A percentile compares a stretch with the other conserved stretches of the same genome.
Conservation (phyloP, 768 basidiomycete species). For the Rhodotorula toruloides region DNA sequence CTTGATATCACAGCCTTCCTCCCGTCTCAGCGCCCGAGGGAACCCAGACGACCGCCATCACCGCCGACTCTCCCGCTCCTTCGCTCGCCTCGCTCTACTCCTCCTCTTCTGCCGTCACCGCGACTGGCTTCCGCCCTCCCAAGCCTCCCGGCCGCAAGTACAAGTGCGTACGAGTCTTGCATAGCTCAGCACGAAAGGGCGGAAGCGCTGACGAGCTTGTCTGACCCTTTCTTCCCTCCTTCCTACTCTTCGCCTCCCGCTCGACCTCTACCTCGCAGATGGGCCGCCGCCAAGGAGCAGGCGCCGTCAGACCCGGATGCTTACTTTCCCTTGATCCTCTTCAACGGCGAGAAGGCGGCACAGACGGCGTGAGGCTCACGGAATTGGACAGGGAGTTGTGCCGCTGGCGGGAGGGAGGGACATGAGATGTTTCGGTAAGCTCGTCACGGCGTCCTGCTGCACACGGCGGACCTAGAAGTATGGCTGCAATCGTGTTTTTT, state of each 20-base stretch:
- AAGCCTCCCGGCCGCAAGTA: constrained; percentile 33
- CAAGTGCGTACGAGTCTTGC: background rate
- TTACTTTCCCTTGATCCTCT: constrained; percentile 31
- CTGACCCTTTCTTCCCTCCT: background rate
- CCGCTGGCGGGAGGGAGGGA: too few relatives aligned
- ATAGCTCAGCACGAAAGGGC: too few relatives aligned
- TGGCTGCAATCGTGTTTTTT: too few relatives aligned
- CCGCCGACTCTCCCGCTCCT: constrained; percentile 33
- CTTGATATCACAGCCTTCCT: constrained; percentile 20
- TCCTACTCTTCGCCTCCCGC: too few relatives aligned
- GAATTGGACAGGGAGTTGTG: too few relatives aligned
- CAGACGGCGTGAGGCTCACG: too few relatives aligned
- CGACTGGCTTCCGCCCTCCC: constrained; percentile 28
- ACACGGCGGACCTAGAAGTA: too few relatives aligned
- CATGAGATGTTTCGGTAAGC: too few relatives aligned
- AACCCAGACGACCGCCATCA: constrained; percentile 27
- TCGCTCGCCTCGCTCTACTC: constrained; percentile 36
- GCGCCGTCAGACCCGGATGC: constrained; percentile 24
- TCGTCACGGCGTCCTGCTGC: too few relatives aligned
- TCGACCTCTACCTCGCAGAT: background rate
- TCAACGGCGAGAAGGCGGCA: too few relatives aligned
- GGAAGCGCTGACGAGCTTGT: background rate
- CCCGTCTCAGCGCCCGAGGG: constrained; percentile 15
- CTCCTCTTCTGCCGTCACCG: background rate
- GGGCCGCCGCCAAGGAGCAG: constrained; percentile 16